Base-by-base conservation (phyloP, 1,284 basidiomycete species). In the Trichosporon ovoides region DNA sequence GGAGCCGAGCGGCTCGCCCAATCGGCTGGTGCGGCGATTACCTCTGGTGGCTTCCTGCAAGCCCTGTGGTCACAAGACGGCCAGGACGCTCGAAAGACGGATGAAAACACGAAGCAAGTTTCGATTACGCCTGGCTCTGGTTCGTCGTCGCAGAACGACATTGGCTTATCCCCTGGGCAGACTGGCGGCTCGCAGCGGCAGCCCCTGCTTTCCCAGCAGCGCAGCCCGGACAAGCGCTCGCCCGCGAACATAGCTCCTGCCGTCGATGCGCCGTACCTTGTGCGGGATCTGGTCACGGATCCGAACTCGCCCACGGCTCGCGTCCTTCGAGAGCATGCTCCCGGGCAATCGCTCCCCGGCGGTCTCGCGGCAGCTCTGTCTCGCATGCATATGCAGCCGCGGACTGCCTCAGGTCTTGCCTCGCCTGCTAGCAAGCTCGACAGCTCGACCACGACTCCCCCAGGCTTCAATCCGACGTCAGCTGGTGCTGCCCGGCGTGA, bases 291-390 rank as follows among this genome's bases (percentile, higher is more conserved):
- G 14, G 43, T 48, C 10, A 62, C 53, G 40, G 68, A 71, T 57
- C 73, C 67, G 20, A 70, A 62, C 37, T 74, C 65, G 40, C 75
- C 68, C 22, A 67, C 72, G 1, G 60, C 60, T 3, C 65, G 67
- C 16, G 77, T 71, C 3, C 62, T 77, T 22, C 68, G 72, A 37
- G 68, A 75, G 50, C 77, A 78, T 59, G 72, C 75, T 1, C 77
- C 77, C 7, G 77, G 77, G 34, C 74, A 76, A 58, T 69, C 67
- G 14, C 58, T 78, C 24, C 77, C 77, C 31, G 74, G 74, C 24
- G 77, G 77, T 12, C 58, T 78, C 7, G 75, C 77, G 2, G 70
- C 66, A 6, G 77, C 73, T 2, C 62, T 78, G n/a, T 74, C 71
- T 7, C 66, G 75, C 55, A 61, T 78, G 40, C 77, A 78, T 58